Evolutionary conservation across 208 protist species (phyloP).

Genomic region (Sergeia podlipaevii): DNA sequence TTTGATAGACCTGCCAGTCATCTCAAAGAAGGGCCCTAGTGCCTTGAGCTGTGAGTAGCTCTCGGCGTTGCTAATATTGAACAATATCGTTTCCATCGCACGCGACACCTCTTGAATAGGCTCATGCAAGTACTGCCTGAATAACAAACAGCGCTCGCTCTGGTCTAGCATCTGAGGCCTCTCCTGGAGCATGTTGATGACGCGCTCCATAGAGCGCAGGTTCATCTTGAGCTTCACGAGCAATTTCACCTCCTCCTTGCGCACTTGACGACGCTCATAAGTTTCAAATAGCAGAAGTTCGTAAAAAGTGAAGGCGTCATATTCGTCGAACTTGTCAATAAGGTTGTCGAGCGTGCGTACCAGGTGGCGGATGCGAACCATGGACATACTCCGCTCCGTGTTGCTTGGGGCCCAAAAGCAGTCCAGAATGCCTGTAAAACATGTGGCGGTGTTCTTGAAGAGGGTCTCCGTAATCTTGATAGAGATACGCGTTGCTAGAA

Average conservation of each 20-base stretch:
- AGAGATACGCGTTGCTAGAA: slow-evolving; percentile 40
- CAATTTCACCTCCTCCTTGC: slow-evolving; percentile 51
- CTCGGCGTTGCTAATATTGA: slow-evolving; percentile 39
- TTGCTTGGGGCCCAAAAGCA: slow-evolving; percentile 73
- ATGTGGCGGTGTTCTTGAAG: slow-evolving; percentile 43
- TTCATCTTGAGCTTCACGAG: slow-evolving; percentile 61
- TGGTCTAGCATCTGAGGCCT: slow-evolving; percentile 59
- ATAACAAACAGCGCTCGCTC: slow-evolving; percentile 42
- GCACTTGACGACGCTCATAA: slow-evolving; percentile 49
- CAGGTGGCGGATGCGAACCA: slow-evolving; percentile 65
- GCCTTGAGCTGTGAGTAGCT: slow-evolving; percentile 39
- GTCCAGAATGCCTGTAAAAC: slow-evolving; percentile 49
- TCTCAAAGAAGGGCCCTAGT: slow-evolving; percentile 44
- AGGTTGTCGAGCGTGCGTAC: slow-evolving; percentile 47
- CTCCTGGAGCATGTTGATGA: slow-evolving; percentile 74
- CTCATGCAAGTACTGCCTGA: slow-evolving; percentile 43
- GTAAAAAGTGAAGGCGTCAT: slow-evolving; percentile 57
- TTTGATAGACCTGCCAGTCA: slow-evolving; percentile 36
- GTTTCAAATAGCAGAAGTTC: slow-evolving; percentile 73
- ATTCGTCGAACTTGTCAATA: slow-evolving; percentile 40
- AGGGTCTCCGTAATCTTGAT: slow-evolving; percentile 21
- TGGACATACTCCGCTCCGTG: slow-evolving; percentile 66
- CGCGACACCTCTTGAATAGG: slow-evolving; percentile 54
- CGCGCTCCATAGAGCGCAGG: slow-evolving; percentile 62
- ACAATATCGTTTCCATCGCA: slow-evolving; percentile 47